Conservation (phyloP, 2,329 filamentous ascomycete species). For the Xylogone sp. region DNA sequence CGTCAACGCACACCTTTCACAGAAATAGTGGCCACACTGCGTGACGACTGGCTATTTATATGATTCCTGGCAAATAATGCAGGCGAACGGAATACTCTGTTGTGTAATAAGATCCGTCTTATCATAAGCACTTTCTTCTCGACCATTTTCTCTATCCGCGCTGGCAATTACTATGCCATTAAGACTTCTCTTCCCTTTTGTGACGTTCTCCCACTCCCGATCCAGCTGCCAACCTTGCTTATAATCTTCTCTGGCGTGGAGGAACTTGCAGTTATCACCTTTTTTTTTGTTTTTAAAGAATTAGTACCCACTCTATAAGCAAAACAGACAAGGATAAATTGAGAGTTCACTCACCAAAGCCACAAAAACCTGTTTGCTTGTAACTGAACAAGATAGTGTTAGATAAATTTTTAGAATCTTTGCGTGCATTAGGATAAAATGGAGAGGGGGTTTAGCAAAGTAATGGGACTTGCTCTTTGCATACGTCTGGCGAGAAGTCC, state of each 20-base stretch:
- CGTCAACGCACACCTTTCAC: constrained; percentile 81
- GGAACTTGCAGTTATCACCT: constrained; percentile 72
- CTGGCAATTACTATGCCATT: constrained; percentile 46
- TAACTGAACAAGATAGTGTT: no score
- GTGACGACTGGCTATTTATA: constrained; percentile 69
- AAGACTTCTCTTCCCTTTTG: constrained; percentile 60
- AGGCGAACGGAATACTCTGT: constrained; percentile 30
- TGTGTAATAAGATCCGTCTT: constrained; percentile 31
- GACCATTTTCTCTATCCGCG: constrained; percentile 23
- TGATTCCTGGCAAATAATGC: constrained; percentile 32
- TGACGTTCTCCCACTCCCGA: constrained; percentile 80
- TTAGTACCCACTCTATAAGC: constrained; percentile 19
- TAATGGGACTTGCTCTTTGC: no score
- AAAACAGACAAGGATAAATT: not conserved
- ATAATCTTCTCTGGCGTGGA: constrained; percentile 70
- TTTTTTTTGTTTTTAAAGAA: constrained; percentile 45
- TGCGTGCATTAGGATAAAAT: no score
- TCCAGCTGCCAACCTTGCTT: constrained; percentile 92
- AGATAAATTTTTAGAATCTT: no score
- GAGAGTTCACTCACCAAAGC: constrained; percentile 35
- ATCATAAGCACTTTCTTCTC: constrained; percentile 42
- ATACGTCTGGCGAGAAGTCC: constrained; percentile 89
- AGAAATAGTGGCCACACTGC: constrained; percentile 94
- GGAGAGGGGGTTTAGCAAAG: no score
- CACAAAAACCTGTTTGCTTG: constrained; percentile 65